Evolutionary conservation across 164 flowering plant genomes (phyloP).

Genomic region (Magnolia sinica): DNA sequence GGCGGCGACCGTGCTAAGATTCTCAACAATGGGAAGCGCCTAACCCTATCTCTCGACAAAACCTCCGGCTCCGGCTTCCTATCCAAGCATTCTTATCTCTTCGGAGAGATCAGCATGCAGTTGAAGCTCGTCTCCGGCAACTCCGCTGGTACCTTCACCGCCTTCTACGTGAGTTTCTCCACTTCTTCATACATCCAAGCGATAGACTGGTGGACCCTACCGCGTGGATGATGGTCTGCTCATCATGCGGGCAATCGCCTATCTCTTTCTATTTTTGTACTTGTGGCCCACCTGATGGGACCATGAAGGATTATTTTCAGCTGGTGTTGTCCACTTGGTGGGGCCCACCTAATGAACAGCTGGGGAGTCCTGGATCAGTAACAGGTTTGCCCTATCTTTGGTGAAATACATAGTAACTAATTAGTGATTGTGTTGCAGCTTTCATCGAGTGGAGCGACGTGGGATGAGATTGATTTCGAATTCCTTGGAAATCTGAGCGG

Average conservation of each 20-base stretch:
- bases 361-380: too few relatives aligned
- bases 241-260: too few relatives aligned
- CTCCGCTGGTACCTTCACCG: conserved; percentile 41
- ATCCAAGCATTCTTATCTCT: conserved; percentile 29
- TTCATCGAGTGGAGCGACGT: conserved; percentile 16
- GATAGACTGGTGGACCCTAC: too few relatives aligned
- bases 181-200: neutral
- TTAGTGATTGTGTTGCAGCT: conserved; percentile 12
- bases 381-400: too few relatives aligned
- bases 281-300: too few relatives aligned
- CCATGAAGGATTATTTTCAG: too few relatives aligned
- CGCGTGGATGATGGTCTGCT: too few relatives aligned
- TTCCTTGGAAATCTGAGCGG: conserved; percentile 28
- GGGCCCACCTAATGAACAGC: too few relatives aligned
- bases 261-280: too few relatives aligned
- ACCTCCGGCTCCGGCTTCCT: conserved; percentile 33
- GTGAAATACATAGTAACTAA: neutral
- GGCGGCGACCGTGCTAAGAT: conserved; percentile 10
- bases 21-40: conserved; percentile 10
- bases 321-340: too few relatives aligned
- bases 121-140: conserved; percentile 37
- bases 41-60: conserved; percentile 32
- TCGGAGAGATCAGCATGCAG: conserved; percentile 31
- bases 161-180: conserved; percentile 28
- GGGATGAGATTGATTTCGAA: conserved; percentile 26